These are phyloP conservation scores for Ilex paraguariensis DNA, from an alignment of 305 asterid species.

Conservation along the genomic window DNA sequence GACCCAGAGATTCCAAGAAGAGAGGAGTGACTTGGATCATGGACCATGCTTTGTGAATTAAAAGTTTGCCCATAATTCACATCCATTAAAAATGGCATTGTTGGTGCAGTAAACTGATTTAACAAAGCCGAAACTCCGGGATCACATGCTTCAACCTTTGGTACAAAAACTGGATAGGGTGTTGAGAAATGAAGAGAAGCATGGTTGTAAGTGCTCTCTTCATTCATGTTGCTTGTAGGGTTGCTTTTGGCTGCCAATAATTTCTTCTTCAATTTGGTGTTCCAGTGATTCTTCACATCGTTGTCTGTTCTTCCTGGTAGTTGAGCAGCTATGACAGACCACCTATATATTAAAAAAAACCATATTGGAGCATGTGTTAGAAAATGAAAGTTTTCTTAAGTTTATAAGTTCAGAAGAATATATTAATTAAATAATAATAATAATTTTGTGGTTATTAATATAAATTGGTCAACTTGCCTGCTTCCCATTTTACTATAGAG, in stretches of 20 bases:
- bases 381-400: no score
- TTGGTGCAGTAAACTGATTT: no score
- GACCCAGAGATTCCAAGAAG: no score
- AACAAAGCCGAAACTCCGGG: no score
- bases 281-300: conserved; percentile 30
- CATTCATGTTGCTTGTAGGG: not conserved
- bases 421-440: not conserved
- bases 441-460: no score
- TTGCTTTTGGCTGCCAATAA: not conserved
- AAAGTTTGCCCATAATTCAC: no score
- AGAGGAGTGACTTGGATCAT: no score
- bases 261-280: conserved; percentile 21
- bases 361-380: not conserved
- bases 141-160: no score
- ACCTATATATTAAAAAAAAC: conserved; percentile 6
- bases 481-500: conserved; percentile 21
- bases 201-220: not conserved
- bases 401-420: no score
- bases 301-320: conserved; percentile 32
- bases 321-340: conserved; percentile 28
- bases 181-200: conserved; percentile 4
- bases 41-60: no score
- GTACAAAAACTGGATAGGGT: no score
- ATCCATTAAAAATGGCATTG: no score
- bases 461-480: conserved; percentile 9